Evolutionary conservation across 1,284 basidiomycete genomes (phyloP).

Genomic region (Pascua guehoae): DNA sequence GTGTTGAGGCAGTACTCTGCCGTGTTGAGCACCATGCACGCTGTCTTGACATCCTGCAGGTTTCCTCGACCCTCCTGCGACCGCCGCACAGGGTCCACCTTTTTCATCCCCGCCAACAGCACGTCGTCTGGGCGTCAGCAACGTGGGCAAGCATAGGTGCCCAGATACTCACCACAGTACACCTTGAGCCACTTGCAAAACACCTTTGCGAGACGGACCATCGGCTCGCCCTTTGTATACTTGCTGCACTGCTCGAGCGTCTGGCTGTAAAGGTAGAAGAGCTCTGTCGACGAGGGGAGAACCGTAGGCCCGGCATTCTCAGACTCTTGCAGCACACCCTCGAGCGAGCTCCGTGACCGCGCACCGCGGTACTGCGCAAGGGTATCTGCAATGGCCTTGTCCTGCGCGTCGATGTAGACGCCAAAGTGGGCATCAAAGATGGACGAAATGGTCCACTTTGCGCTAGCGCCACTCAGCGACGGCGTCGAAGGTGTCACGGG

Average conservation of each 20-base stretch:
- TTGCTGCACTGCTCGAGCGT: slow-evolving; percentile 90
- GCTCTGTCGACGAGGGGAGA: slow-evolving; percentile 86
- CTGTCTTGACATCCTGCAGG: slow-evolving; percentile 67
- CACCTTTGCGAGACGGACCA: slow-evolving; percentile 72
- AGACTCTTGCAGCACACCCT: slow-evolving; percentile 56
- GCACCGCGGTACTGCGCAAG: slow-evolving; percentile 69
- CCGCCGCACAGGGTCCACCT: slow-evolving; percentile 57
- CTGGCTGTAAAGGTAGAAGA: slow-evolving; percentile 97
- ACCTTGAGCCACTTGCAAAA: slow-evolving; percentile 91
- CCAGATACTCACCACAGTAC: slow-evolving; percentile 61
- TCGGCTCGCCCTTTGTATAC: slow-evolving; percentile 65
- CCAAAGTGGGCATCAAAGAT: slow-evolving; percentile 89
- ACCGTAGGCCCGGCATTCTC: slow-evolving; percentile 62
- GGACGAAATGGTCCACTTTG: slow-evolving; percentile 65
- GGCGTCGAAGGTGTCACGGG: neutral
- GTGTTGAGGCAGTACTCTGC: slow-evolving; percentile 97
- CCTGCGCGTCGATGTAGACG: slow-evolving; percentile 93
- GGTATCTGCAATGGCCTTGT: slow-evolving; percentile 59
- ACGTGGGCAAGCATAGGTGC: slow-evolving; percentile 53
- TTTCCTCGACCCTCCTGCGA: slow-evolving; percentile 76
- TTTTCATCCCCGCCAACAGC: slow-evolving; percentile 66
- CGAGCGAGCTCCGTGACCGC: slow-evolving; percentile 65
- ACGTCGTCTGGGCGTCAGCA: slow-evolving; percentile 62
- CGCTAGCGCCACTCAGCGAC: slow-evolving; percentile 24
- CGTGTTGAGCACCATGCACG: slow-evolving; percentile 87